Evolutionary conservation across 768 basidiomycete genomes (phyloP).

Genomic region (Mycena rosella): DNA sequence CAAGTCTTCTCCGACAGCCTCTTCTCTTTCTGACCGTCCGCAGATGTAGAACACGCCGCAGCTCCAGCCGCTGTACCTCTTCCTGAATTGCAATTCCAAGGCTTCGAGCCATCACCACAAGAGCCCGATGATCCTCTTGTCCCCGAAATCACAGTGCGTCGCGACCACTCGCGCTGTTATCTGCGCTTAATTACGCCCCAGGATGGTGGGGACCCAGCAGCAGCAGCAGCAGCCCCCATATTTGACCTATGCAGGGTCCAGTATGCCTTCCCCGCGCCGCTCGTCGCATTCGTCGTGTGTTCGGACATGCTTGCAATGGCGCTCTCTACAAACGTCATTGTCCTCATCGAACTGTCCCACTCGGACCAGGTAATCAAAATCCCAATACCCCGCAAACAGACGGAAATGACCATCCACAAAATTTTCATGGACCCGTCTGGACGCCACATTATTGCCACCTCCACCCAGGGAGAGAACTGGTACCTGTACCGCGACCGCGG

Average conservation of each 20-base stretch:
- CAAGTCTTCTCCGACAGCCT: constrained; percentile 47
- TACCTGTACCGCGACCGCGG: constrained; percentile 82
- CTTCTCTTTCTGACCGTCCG: constrained; percentile 25
- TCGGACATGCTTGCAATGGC: constrained; percentile 92
- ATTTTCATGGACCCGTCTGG: constrained; percentile 95
- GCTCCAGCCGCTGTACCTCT: constrained; percentile 60
- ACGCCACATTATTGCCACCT: constrained; percentile 89
- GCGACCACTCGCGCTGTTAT: constrained; percentile 1
- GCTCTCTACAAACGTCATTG: constrained; percentile 77
- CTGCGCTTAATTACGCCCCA: constrained; percentile 39
- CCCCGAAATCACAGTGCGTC: constrained; percentile 48
- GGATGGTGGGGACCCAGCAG: constrained; percentile 48
- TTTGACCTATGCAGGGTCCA: constrained; percentile 93
- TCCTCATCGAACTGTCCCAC: constrained; percentile 91
- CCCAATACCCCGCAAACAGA: constrained; percentile 77
- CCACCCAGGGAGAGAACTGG: constrained; percentile 92
- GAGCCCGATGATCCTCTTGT: constrained; percentile 61
- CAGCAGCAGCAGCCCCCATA: constrained; percentile 64
- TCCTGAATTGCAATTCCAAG: constrained; percentile 83
- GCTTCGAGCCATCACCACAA: constrained; percentile 83
- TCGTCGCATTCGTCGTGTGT: constrained; percentile 85
- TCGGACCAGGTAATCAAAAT: constrained; percentile 90
- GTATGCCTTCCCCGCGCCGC: constrained; percentile 87
- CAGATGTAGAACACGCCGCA: constrained; percentile 92
- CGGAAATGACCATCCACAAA: constrained; percentile 84